Evolutionary conservation across 2,329 filamentous ascomycete species (phyloP), one percentile per base, ranked within the genome.

Genomic region (Cadophora sp.): DNA sequence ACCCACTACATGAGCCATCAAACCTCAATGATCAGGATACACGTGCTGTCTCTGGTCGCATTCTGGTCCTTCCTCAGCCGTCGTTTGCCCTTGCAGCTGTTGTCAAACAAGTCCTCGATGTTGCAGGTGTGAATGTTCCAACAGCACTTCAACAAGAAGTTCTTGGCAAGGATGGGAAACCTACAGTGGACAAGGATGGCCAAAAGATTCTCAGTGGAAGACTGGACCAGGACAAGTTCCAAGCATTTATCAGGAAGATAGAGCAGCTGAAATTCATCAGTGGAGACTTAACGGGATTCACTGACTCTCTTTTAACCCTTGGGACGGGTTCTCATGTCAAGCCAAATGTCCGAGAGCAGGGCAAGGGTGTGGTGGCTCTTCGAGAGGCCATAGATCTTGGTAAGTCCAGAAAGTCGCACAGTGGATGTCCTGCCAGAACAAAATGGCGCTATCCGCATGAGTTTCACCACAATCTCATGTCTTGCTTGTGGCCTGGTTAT

Each of bases 31-130:
- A 41, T 16, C 7, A 64, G 16, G 73, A 78, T 27, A 53, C 9
- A 9, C 75, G 79, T 5, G 59, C 69, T 1, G 41, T 81, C 0
- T 78, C 78, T 0, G 81, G 81, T 0, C 75, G 80, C 0, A 72
- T 77, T 3, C 71, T 82, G 0, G 75, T 83, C 4, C 73, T 82
- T 0, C 81, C 81, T 0, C 81, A 83, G 69, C 77, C 81, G 0
- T 76, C 68, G 51, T 80, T 80, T 66, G 73, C 76, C 0, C 72
- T 83, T 0, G 50, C 67, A 0, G 70, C 76, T 14, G 76, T 77
- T 3, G 68, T 68, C 3, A 63, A 55, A 7, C 59, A 63, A 27
- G 56, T 68, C 5, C 50, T 68, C 7, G 59, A 66, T 36, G 47
- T 43, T 43, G 56, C 63, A 11, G 43, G 55, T 2, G 30, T 43